phyloP scores from a whole-genome alignment of 768 basidiomycete species.

The Strobilomyces confusus region DNA sequence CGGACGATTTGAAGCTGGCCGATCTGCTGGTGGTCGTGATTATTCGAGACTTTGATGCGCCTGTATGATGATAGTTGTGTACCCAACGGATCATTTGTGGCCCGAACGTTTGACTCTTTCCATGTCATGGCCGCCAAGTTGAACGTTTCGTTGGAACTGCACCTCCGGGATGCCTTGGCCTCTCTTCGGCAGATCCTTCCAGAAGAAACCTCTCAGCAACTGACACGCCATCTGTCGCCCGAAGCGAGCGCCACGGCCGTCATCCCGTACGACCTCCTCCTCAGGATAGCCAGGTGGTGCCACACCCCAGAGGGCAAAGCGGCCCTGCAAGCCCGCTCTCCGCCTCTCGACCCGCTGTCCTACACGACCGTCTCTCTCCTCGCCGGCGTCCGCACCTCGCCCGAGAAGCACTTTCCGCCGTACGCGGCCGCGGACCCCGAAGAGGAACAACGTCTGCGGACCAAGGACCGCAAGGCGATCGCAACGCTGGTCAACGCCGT shows the following conservation, averaged over 20 bases:
- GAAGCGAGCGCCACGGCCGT: slow-evolving; percentile 23
- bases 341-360: slow-evolving; percentile 45
- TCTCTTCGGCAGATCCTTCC: slow-evolving; percentile 48
- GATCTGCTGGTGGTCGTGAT: no score
- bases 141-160: slow-evolving; percentile 65
- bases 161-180: slow-evolving; percentile 49
- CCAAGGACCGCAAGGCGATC: slow-evolving; percentile 60
- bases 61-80: no score
- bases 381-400: slow-evolving; percentile 75
- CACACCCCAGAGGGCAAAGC: slow-evolving; percentile 46
- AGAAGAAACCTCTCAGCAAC: slow-evolving; percentile 36
- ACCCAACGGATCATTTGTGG: no score
- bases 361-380: slow-evolving; percentile 74
- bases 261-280: slow-evolving; percentile 61
- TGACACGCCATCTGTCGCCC: slow-evolving; percentile 37
- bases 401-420: slow-evolving; percentile 62
- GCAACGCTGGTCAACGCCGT: slow-evolving; percentile 68
- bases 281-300: slow-evolving; percentile 64
- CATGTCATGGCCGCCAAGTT: slow-evolving; percentile 22
- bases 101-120: no score
- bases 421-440: slow-evolving; percentile 46
- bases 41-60: no score
- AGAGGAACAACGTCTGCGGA: slow-evolving; percentile 41
- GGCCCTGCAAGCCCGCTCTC: slow-evolving; percentile 37
- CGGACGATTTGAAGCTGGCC: no score